Evolutionary conservation across 2,329 filamentous ascomycete genomes (phyloP).

Genomic region (Ophiosphaerella herpotricha): DNA sequence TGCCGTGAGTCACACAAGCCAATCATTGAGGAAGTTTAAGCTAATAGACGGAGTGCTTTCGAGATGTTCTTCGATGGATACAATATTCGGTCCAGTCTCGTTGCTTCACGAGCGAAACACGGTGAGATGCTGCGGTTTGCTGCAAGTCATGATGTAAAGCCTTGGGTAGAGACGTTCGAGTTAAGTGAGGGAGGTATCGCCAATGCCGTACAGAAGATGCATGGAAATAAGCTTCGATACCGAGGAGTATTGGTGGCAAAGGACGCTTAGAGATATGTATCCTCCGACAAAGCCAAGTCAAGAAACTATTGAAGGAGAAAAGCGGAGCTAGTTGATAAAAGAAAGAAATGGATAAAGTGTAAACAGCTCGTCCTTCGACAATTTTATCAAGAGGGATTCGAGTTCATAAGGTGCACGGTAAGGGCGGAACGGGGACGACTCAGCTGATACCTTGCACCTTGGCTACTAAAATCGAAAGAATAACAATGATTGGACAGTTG

Average conservation of each 20-base stretch:
- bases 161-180: constrained; percentile 24
- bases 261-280: constrained; percentile 3
- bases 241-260: constrained; percentile 21
- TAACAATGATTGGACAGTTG: background rate
- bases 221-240: constrained; percentile 23
- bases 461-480: background rate
- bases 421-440: no score
- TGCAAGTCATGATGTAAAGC: constrained; percentile 20
- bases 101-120: constrained; percentile 25
- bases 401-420: no score
- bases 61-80: constrained; percentile 24
- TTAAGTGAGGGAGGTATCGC: constrained; percentile 23
- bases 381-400: no score
- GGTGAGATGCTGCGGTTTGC: constrained; percentile 29
- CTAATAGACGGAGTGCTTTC: constrained; percentile 12
- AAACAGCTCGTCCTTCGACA: no score
- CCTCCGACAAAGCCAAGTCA: no score
- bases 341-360: no score
- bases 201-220: constrained; percentile 21
- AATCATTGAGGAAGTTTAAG: background rate
- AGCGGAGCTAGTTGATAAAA: no score
- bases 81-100: constrained; percentile 22
- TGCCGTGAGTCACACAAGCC: constrained; percentile 13
- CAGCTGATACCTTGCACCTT: background rate
- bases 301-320: no score